Base-by-base conservation (phyloP, 2,329 filamentous ascomycete genomes). In the Scytalidium lignicola region DNA sequence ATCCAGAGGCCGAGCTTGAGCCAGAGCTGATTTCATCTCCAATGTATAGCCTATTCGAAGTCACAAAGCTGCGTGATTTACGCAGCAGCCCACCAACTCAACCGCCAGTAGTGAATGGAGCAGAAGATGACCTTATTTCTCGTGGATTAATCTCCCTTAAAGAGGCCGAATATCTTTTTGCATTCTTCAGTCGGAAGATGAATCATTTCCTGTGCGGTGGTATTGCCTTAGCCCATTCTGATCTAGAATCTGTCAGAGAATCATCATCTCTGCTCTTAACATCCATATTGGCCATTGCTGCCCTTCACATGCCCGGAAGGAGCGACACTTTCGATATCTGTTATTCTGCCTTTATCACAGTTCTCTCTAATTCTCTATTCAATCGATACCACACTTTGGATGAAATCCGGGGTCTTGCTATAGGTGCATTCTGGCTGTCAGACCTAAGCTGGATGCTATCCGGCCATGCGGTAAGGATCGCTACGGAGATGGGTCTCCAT, bases 381-480 rank as follows among this genome's bases (percentile, higher is more conserved):
- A 75, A 78, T 15, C 71, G 78, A 19, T 75, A 79, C 23, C 76
- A 82, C 49, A 76, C 73, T 20, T 64, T 79, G 17, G 79, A 84
- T 50, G 76, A 78, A 51, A 73, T 84, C 18, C 74, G 80, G 2
- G 81, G 74, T 1, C 71, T 85, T 6, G 82, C 78, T 52, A 76
- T 84, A 18, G 80, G 76, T 1, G 78, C 80, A 1, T 85, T 84
- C 57, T 84, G 80, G 80, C 66, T 84, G 2, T 77, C 78, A 2
- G 79, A 84, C 47, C 55, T 71, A 17, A 69, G 67, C 48, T 71
- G 66, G 78, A 83, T 80, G 51, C 67, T 84, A 1, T 80, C 76
- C 2, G 80, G 80, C 0, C 72, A 78, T 55, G 78, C 78, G 0
- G 76, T 81, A 1, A 72, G 78, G 20, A 79, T 80, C 47, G 77